These are phyloP conservation scores for Plantago lanceolata DNA, from an alignment of 305 asterid genomes.

Conservation along the genomic window DNA sequence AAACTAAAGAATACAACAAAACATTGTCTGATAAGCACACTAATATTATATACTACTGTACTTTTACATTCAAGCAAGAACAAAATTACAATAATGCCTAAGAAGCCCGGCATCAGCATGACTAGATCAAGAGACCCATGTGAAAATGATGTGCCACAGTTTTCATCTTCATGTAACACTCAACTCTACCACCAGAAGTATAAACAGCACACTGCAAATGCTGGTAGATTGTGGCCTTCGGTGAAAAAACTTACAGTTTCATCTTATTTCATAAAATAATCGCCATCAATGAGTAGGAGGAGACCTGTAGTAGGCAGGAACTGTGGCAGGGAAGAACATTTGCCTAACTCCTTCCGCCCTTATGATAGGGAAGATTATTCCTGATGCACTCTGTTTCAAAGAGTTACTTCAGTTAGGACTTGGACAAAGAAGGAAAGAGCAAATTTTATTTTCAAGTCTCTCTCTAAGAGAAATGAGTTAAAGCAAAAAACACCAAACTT, in stretches of 20 bases:
- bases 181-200: conserved; percentile 13
- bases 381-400: conserved; percentile 63
- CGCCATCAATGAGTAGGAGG: conserved; percentile 44
- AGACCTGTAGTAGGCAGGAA: conserved; percentile 80
- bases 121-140: conserved; percentile 8
- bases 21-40: neutral
- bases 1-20: neutral
- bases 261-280: conserved; percentile 8
- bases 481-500: neutral
- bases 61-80: conserved; percentile 6
- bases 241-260: neutral
- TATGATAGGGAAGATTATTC: conserved; percentile 77
- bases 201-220: conserved; percentile 20
- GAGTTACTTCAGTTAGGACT: conserved; percentile 3
- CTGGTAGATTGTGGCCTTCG: conserved; percentile 15
- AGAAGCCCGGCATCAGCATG: conserved; percentile 3
- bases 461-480: neutral
- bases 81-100: neutral
- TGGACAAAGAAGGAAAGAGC: neutral
- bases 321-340: conserved; percentile 91
- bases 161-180: conserved; percentile 20
- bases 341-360: conserved; percentile 93
- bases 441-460: neutral
- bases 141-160: conserved; percentile 11
- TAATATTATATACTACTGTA: conserved; percentile 25